A percentile compares a stretch with the other conserved stretches of the same genome.
Evolutionary conservation across 2,329 filamentous ascomycete species (phyloP).

Genomic region (Venturia effusa): DNA sequence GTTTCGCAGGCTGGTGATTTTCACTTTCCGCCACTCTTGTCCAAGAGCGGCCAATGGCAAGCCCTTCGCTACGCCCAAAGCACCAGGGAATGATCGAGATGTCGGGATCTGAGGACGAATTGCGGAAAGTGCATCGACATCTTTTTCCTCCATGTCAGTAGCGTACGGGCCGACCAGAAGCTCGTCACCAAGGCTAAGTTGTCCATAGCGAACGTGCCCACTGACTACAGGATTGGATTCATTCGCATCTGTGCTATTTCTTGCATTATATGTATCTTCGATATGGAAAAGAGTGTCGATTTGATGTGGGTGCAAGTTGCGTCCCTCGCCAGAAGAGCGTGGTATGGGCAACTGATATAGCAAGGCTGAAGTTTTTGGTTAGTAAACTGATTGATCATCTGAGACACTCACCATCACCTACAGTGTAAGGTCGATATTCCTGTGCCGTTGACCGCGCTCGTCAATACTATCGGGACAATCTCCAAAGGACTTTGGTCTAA

Average conservation of each 20-base stretch:
- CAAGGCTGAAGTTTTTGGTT: constrained; percentile 35
- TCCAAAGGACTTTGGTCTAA: constrained; percentile 36
- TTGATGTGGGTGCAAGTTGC: constrained; percentile 5
- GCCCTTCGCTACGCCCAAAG: constrained; percentile 22
- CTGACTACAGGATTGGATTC: constrained; percentile 52
- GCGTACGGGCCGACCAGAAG: constrained; percentile 65
- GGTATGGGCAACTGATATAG: constrained; percentile 64
- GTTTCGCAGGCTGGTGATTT: constrained; percentile 78
- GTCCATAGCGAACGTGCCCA: constrained; percentile 72
- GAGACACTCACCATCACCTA: neutral
- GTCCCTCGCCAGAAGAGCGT: constrained; percentile 11
- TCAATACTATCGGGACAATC: constrained; percentile 74
- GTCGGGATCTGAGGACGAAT: constrained; percentile 23
- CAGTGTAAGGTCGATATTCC: constrained; percentile 73
- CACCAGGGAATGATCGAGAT: constrained; percentile 38
- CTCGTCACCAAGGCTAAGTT: constrained; percentile 64
- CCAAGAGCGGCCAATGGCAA: constrained; percentile 24
- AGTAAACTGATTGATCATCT: neutral
- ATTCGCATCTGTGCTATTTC: constrained; percentile 13
- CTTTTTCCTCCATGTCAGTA: constrained; percentile 20
- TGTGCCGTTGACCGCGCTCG: constrained; percentile 73
- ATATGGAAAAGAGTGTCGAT: constrained; percentile 69
- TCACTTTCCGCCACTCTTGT: constrained; percentile 69
- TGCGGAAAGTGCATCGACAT: constrained; percentile 13
- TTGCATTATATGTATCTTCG: constrained; percentile 77